Base-by-base conservation (phyloP, 192 early-diverging fungal genomes). In the Backusella parvicylindrica region DNA sequence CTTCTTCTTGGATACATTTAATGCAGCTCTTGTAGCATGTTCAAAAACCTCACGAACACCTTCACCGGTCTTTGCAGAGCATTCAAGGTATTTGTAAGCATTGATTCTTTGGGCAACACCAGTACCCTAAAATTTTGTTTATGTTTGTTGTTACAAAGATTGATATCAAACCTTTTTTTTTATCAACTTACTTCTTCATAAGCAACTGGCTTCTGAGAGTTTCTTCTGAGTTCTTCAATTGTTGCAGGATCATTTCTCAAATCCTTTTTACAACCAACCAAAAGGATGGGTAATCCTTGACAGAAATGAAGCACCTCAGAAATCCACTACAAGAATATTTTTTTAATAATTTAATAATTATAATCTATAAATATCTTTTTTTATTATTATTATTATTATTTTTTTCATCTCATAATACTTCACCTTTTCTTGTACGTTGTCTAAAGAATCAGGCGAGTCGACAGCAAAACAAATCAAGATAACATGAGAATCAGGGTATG, bases 391-490 rank as follows among this genome's bases (percentile, higher is more conserved):
- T n/a, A n/a, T n/a, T n/a, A n/a, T n/a, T n/a, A n/a, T 28, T 21
- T 47, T 16, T n/a, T n/a, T n/a, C n/a, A n/a, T n/a, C n/a, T n/a
- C n/a, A n/a, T n/a, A n/a, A n/a, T n/a, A n/a, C n/a, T n/a, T n/a
- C n/a, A 85, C 87, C 79, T 87, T 86, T 70, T 93, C 91, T 77
- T 85, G 81, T 31, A 96, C 89, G 79, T 95, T 97, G 32, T 95
- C 93, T 70, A 94, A 90, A 47, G 92, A 92, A 76, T 91, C 89
- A 30, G 89, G 90, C 28, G 92, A 91, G 76, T 92, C 94, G 64
- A 98, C 90, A 67, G 94, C 89, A 78, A 97, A 98, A 84, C 94
- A 95, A 75, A 99, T 94, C 71, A 99, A 84, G 71, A 99, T 93
- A 56, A 96, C 94, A 83, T 97, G 89, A 21, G 95, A 92, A 80